phyloP scores from a whole-genome alignment of 176 grass and related monocot species.

The Leersia perrieri region DNA sequence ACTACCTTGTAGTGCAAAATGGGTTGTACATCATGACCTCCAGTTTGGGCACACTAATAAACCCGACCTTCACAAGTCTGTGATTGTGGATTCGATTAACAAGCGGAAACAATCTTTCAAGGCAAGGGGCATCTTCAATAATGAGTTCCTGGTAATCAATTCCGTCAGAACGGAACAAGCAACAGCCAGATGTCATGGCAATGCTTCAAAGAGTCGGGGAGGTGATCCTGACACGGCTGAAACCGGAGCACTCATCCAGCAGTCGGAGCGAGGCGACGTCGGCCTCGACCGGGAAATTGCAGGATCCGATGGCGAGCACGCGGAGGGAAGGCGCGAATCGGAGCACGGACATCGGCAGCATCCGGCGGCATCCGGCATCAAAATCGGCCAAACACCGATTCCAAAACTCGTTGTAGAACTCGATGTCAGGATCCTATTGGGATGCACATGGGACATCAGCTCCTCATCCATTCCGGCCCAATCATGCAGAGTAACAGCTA shows the following conservation, averaged over 20 bases:
- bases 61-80: background rate
- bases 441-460: too few relatives aligned
- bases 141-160: background rate
- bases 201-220: background rate
- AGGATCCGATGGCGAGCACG: background rate
- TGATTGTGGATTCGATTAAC: background rate
- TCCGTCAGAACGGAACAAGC: too few relatives aligned
- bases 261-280: background rate
- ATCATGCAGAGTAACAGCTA: too few relatives aligned
- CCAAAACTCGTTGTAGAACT: too few relatives aligned
- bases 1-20: background rate
- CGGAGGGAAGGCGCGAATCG: background rate
- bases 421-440: too few relatives aligned
- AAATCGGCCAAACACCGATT: too few relatives aligned
- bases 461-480: too few relatives aligned
- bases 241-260: background rate
- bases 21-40: background rate
- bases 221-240: background rate
- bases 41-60: background rate
- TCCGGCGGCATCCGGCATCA: too few relatives aligned
- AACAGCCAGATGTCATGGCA: too few relatives aligned
- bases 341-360: background rate
- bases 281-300: background rate
- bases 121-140: background rate
- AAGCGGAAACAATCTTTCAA: conserved; percentile 6